Evolutionary conservation across 148 eudicot species (phyloP).

Genomic region (Polygonum maritimum): DNA sequence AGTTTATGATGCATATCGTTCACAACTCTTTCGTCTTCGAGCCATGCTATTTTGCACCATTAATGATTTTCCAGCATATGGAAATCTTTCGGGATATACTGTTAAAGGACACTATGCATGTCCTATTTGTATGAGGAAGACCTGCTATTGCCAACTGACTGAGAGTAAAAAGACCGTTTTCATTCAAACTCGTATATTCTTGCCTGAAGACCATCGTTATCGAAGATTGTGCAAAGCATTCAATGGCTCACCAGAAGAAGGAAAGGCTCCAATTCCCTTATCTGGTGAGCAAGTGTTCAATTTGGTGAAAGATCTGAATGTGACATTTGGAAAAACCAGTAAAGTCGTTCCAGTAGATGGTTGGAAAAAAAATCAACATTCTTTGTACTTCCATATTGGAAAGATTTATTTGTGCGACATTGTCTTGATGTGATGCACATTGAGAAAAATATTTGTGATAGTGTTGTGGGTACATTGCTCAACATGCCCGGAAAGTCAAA

Average conservation of each 20-base stretch:
- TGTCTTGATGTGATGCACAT: constrained; percentile 15
- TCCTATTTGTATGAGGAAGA: constrained; percentile 9
- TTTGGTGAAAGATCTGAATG: no score
- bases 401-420: not conserved
- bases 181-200: not conserved
- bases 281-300: not conserved
- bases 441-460: constrained; percentile 9
- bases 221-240: not conserved
- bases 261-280: not conserved
- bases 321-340: no score
- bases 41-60: constrained; percentile 16
- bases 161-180: not conserved
- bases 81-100: constrained; percentile 8
- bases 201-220: not conserved
- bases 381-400: not conserved
- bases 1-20: no score
- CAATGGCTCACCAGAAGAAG: not conserved
- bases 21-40: not conserved
- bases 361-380: no score
- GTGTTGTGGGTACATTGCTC: not conserved
- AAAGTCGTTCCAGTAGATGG: no score
- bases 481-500: not conserved
- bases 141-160: not conserved
- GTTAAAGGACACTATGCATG: not conserved
- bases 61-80: constrained; percentile 19